These are phyloP conservation scores for Fusarium longipes DNA, from an alignment of 2,329 filamentous ascomycete species.

Conservation along the genomic window DNA sequence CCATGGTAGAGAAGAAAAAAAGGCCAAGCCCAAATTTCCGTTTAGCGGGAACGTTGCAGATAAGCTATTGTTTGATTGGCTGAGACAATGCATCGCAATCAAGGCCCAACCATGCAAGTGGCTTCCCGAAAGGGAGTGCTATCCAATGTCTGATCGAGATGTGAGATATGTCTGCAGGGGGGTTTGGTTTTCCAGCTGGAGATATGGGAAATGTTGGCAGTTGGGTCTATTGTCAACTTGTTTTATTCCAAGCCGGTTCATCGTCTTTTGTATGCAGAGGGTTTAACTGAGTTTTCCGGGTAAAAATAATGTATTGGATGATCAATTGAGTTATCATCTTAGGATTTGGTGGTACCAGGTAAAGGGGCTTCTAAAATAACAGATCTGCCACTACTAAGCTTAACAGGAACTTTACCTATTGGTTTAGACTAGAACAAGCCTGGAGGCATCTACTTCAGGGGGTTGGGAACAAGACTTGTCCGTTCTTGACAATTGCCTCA, in stretches of 20 bases:
- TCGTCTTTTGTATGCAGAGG: too few relatives aligned
- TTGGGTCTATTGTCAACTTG: too few relatives aligned
- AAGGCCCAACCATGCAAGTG: constrained; percentile 30
- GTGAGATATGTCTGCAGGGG: constrained; percentile 32
- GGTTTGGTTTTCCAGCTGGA: background rate
- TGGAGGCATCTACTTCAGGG: too few relatives aligned
- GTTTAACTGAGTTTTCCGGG: background rate
- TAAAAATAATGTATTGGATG: background rate
- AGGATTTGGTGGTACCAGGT: background rate
- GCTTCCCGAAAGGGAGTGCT: constrained; percentile 16
- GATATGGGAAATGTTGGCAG: constrained; percentile 2
- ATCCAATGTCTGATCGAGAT: constrained; percentile 34
- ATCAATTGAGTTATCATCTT: background rate
- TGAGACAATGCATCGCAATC: constrained; percentile 6
- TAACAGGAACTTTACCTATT: constrained; percentile 16
- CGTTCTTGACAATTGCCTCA: background rate
- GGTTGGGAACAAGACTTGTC: background rate
- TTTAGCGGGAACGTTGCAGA: constrained; percentile 21
- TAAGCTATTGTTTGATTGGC: constrained; percentile 20
- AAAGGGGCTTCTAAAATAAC: constrained; percentile 1
- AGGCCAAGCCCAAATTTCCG: constrained; percentile 38
- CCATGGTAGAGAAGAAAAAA: background rate
- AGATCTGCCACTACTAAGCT: constrained; percentile 14
- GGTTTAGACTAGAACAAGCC: constrained; percentile 4
- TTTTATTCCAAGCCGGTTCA: too few relatives aligned